These are phyloP conservation scores for Silene latifolia DNA, from an alignment of 148 eudicot species.

Conservation along the genomic window DNA sequence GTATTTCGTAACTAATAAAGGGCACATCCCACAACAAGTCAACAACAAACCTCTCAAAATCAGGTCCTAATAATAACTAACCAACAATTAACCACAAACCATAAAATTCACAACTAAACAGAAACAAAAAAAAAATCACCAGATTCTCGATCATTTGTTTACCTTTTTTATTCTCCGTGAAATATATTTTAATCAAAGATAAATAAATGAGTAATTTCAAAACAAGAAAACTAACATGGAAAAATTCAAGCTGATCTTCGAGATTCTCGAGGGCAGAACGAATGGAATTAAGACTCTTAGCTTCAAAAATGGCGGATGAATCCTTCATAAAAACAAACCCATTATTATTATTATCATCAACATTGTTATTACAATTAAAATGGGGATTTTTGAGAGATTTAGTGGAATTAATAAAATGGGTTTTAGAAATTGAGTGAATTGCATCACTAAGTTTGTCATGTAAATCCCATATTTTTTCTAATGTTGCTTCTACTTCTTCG, in stretches of 20 bases:
- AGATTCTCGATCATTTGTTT: too few species aligned
- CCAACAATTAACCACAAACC: neutral
- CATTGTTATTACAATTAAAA: conserved; percentile 11
- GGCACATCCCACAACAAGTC: too few species aligned
- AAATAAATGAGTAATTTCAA: too few species aligned
- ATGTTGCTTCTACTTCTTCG: conserved; percentile 61
- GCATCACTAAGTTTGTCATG: conserved; percentile 97
- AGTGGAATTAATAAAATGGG: conserved; percentile 61
- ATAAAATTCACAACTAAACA: neutral
- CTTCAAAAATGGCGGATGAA: conserved; percentile 60
- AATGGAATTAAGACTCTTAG: conserved; percentile 76
- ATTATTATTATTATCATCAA: conserved; percentile 2
- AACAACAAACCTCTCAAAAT: too few species aligned
- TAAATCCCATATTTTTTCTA: conserved; percentile 86
- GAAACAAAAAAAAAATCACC: neutral
- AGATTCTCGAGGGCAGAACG: conserved; percentile 86
- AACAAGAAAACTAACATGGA: conserved; percentile 53
- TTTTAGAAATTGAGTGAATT: conserved; percentile 70
- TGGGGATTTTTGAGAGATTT: conserved; percentile 35
- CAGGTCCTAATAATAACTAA: neutral
- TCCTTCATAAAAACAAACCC: conserved; percentile 64
- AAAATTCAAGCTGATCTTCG: conserved; percentile 87
- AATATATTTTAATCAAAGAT: too few species aligned
- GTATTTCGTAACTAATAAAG: too few species aligned
- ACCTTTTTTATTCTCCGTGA: too few species aligned